A percentile compares a stretch with the other conserved stretches of the same genome.
Evolutionary conservation across 208 protist species (phyloP).

Genomic region (Histomonas meleagridis): DNA sequence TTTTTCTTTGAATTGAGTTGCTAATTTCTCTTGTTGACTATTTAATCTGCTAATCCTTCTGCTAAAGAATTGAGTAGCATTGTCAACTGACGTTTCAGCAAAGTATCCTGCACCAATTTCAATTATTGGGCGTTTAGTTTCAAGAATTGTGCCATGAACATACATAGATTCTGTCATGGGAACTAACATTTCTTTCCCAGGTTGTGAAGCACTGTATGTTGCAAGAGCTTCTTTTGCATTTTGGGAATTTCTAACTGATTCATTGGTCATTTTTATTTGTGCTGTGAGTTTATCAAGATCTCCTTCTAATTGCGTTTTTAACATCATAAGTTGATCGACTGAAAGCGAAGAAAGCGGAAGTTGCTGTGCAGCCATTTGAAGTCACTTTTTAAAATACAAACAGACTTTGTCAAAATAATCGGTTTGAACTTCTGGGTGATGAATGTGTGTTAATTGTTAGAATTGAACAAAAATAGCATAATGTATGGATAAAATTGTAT

Average conservation of each 20-base stretch:
- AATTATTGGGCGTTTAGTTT: neutral
- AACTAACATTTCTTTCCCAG: neutral
- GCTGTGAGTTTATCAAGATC: neutral
- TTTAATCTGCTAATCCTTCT: neutral
- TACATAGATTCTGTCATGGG: constrained; percentile 29
- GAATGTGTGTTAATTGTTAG: too few species aligned
- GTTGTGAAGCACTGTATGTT: neutral
- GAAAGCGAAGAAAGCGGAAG: neutral
- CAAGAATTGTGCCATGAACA: neutral
- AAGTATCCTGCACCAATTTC: constrained; percentile 15
- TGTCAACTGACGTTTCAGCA: constrained; percentile 17
- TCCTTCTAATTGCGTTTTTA: neutral
- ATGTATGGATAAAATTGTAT: too few species aligned
- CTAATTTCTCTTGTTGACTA: neutral
- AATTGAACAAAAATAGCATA: too few species aligned
- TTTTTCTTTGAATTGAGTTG: neutral
- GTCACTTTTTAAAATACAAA: too few species aligned
- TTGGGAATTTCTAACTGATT: neutral
- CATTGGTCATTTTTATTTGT: neutral
- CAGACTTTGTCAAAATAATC: too few species aligned
- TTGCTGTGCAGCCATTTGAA: too few species aligned
- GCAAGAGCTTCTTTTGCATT: neutral
- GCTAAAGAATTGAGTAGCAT: neutral
- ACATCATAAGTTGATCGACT: neutral
- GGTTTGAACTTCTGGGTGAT: too few species aligned